phyloP scores from a whole-genome alignment of 768 basidiomycete species.

The Tubosaeta sp. region DNA sequence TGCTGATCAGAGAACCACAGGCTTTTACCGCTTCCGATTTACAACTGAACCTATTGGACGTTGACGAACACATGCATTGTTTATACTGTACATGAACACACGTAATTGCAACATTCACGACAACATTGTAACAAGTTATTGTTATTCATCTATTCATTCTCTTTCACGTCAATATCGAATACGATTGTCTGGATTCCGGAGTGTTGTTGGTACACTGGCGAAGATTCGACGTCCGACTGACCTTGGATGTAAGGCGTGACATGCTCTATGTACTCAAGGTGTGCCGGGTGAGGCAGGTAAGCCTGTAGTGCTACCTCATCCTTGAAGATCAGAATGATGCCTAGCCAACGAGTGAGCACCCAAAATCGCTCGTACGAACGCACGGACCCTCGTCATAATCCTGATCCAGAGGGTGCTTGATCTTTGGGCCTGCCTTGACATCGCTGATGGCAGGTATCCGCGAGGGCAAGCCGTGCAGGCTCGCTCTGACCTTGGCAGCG shows the following conservation, averaged over 20 bases:
- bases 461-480: slow-evolving; percentile 8
- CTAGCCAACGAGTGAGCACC: slow-evolving; percentile 3
- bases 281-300: slow-evolving; percentile 15
- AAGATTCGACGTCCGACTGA: neutral
- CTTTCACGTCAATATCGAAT: slow-evolving; percentile 18
- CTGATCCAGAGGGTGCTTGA: slow-evolving; percentile 18
- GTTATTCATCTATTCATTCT: slow-evolving; percentile 7
- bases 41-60: slow-evolving; percentile 38
- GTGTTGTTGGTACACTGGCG: neutral
- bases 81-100: neutral
- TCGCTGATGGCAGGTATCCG: slow-evolving; percentile 17
- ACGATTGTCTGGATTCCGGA: slow-evolving; percentile 15
- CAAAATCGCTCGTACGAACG: neutral
- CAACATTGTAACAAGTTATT: neutral
- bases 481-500: neutral
- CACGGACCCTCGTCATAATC: slow-evolving; percentile 22
- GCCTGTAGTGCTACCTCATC: slow-evolving; percentile 8
- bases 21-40: slow-evolving; percentile 71
- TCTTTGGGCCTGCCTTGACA: slow-evolving; percentile 9
- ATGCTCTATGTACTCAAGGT: slow-evolving; percentile 5
- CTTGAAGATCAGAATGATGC: slow-evolving; percentile 22
- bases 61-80: neutral
- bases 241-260: slow-evolving; percentile 16
- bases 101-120: slow-evolving; percentile 1
- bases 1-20: slow-evolving; percentile 26